Conservation (phyloP, 768 basidiomycete genomes). For the Grammothele lineata region DNA sequence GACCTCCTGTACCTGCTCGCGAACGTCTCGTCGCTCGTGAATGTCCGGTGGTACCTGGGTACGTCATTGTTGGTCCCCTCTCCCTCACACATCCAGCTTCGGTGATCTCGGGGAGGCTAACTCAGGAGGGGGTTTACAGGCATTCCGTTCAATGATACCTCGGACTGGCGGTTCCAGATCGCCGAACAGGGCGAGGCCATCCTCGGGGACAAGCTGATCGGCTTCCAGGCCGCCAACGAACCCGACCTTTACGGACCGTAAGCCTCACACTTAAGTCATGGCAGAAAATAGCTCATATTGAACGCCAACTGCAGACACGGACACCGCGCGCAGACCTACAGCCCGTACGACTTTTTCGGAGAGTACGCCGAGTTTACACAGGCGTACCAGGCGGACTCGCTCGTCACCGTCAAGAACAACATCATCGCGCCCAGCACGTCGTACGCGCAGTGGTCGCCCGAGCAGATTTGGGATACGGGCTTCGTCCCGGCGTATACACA, state of each 20-base stretch:
- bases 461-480: slow-evolving; percentile 49
- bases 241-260: slow-evolving; percentile 64
- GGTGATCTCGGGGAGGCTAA: no score
- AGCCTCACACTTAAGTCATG: no score
- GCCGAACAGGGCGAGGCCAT: slow-evolving; percentile 56
- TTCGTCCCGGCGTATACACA: slow-evolving; percentile 41
- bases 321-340: slow-evolving; percentile 32
- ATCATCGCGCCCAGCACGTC: slow-evolving; percentile 65
- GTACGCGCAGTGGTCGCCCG: slow-evolving; percentile 44
- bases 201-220: slow-evolving; percentile 60
- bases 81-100: no score
- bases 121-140: no score
- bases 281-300: no score
- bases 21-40: slow-evolving; percentile 39
- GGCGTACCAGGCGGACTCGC: slow-evolving; percentile 38
- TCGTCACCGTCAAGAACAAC: slow-evolving; percentile 37
- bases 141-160: slow-evolving; percentile 65
- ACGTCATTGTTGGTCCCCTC: slow-evolving; percentile 3
- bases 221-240: slow-evolving; percentile 71
- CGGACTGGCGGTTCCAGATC: slow-evolving; percentile 47
- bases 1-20: slow-evolving; percentile 57
- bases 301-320: slow-evolving; percentile 25
- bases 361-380: slow-evolving; percentile 49
- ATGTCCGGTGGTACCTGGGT: slow-evolving; percentile 45
- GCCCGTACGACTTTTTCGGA: slow-evolving; percentile 41